A percentile compares a stretch with the other conserved stretches of the same genome.
These are phyloP conservation scores for Tetracentron sinense DNA, from an alignment of 164 flowering plant species.

Conservation along the genomic window DNA sequence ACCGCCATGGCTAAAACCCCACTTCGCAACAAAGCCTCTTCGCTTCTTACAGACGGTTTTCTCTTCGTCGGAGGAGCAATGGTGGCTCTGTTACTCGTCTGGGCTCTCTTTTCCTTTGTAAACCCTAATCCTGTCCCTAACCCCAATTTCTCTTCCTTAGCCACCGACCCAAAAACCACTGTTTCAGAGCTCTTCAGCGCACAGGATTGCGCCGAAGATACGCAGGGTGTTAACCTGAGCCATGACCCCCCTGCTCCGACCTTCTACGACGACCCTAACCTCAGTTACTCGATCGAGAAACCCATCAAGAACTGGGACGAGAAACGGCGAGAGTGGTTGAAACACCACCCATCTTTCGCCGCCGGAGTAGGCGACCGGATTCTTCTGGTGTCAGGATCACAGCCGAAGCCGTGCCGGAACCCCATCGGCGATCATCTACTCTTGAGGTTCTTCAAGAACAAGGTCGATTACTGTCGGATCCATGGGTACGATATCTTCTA, in stretches of 20 bases:
- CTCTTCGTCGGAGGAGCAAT: constrained; percentile 48
- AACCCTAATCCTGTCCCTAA: constrained; percentile 20
- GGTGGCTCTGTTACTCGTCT: constrained; percentile 46
- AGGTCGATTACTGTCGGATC: constrained; percentile 46
- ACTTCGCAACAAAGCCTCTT: constrained; percentile 22
- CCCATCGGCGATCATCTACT: constrained; percentile 47
- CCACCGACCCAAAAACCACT: constrained; percentile 2
- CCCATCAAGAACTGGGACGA: constrained; percentile 35
- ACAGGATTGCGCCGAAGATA: constrained; percentile 1
- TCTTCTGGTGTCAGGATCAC: constrained; percentile 30
- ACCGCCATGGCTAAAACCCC: constrained; percentile 36
- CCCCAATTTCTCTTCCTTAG: background rate
- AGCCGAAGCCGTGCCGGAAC: constrained; percentile 34
- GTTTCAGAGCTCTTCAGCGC: background rate
- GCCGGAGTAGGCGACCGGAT: constrained; percentile 20
- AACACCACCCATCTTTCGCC: constrained; percentile 28
- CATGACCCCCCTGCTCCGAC: constrained; percentile 19
- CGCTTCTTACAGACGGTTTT: constrained; percentile 29
- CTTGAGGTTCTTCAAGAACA: constrained; percentile 50
- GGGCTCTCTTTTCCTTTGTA: constrained; percentile 42
- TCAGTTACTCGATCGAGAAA: constrained; percentile 30
- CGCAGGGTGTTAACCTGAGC: constrained; percentile 18
- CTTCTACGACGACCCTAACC: constrained; percentile 44
- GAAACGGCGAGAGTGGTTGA: constrained; percentile 34
- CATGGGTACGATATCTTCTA: constrained; percentile 49